Percentiles rank a stretch among this genome's conserved stretches.
phyloP scores from a whole-genome alignment of 164 flowering plant species.

The Umbilicus rupestris region DNA sequence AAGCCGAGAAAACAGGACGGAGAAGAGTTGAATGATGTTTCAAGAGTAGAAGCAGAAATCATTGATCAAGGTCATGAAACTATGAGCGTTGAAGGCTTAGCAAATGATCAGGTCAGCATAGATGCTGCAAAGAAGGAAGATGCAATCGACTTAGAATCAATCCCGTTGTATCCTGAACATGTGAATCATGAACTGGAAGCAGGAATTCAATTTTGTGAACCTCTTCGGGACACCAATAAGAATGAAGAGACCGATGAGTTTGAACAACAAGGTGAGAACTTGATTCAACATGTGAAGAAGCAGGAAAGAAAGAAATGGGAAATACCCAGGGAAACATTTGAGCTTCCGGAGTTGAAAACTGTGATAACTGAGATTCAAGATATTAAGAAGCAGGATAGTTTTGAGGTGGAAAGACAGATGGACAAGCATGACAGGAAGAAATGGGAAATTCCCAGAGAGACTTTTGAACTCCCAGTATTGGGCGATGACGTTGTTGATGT shows the following conservation, averaged over 20 bases:
- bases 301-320: conserved; percentile 11
- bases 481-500: conserved; percentile 6
- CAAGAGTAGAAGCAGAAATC: not conserved
- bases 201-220: conserved; percentile 7
- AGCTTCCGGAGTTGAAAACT: conserved; percentile 8
- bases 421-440: conserved; percentile 12
- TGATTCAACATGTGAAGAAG: conserved; percentile 9
- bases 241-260: not conserved
- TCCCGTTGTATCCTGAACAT: not conserved
- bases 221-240: conserved; percentile 1
- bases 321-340: conserved; percentile 8
- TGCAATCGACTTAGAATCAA: not conserved
- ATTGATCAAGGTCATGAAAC: not conserved
- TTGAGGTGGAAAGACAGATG: not conserved
- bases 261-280: conserved; percentile 6
- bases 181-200: conserved; percentile 12
- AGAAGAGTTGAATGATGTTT: not conserved
- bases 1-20: not conserved
- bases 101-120: not conserved
- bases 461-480: conserved; percentile 9
- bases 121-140: conserved; percentile 5
- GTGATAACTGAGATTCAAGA: not conserved
- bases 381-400: not conserved
- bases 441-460: conserved; percentile 9
- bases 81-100: not conserved